Evolutionary conservation across 192 early-diverging fungal species (phyloP), one percentile per base, ranked within the genome.

Genomic region (Linnemannia zychae): DNA sequence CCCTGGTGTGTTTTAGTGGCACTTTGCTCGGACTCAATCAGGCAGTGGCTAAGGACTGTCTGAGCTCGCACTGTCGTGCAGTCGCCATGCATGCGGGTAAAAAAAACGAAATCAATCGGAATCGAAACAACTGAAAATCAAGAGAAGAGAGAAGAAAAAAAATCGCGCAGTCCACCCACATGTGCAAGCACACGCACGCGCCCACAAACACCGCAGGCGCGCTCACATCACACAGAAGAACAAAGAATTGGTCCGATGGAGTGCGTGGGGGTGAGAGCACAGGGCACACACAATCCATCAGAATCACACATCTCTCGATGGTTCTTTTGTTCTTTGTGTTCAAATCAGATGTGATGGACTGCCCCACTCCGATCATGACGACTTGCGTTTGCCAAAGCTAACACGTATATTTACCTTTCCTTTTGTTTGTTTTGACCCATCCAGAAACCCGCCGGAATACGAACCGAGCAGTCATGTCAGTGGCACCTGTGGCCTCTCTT

Each of bases 21-120:
- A 91, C 90, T 33, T 75, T 94, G 47, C 91, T 94, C 70, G 92
- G 93, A 47, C 73, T 94, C 47, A 92, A 88, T 76, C 91, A 90
- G 46, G 91, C 90, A 0, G 80, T 71, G 5, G 89, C 93, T 1
- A 91, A 92, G 77, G 88, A 90, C 31, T 88, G 87, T 63, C 57
- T 94, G n/a, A 81, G 86, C 36, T 86, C 88, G n/a, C 91, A 89
- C 67, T 92, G 89, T 40, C 88, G 94, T 37, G 78, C 88, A 37
- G 91, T 92, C 20, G 67, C 91, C 9, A 79, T 89, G 49, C 93
- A 91, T 79, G 88, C 94, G 53, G 89, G 91, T 92, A 82, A 48
- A 76, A 38, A 34, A 48, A 36, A 4, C 17, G 47, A 31, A 63
- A n/a, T n/a, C n/a, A n/a, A n/a, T n/a, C n/a, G 57, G 57, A 11